Conservation (phyloP, 495 filamentous ascomycete species). For the Hamigera avellanea region DNA sequence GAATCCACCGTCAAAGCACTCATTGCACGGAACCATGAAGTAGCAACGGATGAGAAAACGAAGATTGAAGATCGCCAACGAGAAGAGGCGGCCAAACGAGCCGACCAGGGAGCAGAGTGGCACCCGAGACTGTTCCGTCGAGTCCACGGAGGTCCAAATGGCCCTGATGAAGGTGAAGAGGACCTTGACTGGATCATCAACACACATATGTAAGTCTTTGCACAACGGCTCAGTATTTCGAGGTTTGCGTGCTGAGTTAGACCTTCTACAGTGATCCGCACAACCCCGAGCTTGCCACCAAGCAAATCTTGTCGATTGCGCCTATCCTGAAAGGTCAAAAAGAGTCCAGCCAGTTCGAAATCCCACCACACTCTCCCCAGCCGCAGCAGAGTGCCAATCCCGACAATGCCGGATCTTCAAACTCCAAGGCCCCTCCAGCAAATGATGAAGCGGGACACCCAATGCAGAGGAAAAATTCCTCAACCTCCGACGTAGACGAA, state of each 20-base stretch:
- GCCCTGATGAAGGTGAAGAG: constrained; percentile 70
- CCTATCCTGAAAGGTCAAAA: constrained; percentile 73
- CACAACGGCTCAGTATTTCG: not conserved
- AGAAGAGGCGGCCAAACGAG: constrained; percentile 73
- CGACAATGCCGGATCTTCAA: not conserved
- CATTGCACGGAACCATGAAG: constrained; percentile 71
- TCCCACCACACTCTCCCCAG: constrained; percentile 22
- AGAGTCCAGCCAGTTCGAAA: constrained; percentile 25
- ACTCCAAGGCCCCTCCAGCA: constrained; percentile 16
- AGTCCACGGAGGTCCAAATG: constrained; percentile 61
- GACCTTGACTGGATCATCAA: constrained; percentile 93
- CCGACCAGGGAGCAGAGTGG: constrained; percentile 80
- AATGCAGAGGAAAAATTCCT: constrained; percentile 37
- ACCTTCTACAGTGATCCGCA: constrained; percentile 44
- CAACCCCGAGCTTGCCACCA: constrained; percentile 58
- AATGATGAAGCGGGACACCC: constrained; percentile 8
- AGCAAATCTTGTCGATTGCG: constrained; percentile 79
- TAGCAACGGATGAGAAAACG: constrained; percentile 89
- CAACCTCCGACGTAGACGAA: constrained; percentile 37
- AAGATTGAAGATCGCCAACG: constrained; percentile 88
- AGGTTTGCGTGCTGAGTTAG: not conserved
- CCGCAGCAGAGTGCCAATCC: too few species aligned
- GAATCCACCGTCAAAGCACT: constrained; percentile 66
- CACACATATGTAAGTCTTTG: constrained; percentile 60
- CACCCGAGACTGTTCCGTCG: constrained; percentile 70